Evolutionary conservation across 495 filamentous ascomycete genomes (phyloP).

Genomic region (Rhizodiscina lignyota): DNA sequence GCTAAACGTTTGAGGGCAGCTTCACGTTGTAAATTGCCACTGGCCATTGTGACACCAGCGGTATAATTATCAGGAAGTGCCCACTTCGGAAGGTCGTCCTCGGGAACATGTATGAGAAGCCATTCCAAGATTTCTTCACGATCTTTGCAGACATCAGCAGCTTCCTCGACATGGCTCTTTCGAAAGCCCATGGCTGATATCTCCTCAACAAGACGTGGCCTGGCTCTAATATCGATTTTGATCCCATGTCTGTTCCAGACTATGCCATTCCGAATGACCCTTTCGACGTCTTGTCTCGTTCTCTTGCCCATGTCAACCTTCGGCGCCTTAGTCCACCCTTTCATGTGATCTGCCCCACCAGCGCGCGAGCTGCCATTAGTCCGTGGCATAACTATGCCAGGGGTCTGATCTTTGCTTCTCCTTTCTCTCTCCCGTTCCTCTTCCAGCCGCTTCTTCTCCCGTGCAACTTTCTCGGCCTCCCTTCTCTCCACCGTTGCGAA

Average conservation of each 20-base stretch:
- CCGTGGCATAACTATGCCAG: constrained; percentile 2
- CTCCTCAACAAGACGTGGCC: constrained; percentile 49
- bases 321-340: constrained; percentile 69
- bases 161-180: constrained; percentile 76
- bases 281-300: constrained; percentile 61
- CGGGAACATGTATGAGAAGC: constrained; percentile 90
- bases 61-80: constrained; percentile 79
- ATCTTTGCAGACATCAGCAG: constrained; percentile 71
- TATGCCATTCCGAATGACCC: constrained; percentile 53
- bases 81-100: constrained; percentile 85
- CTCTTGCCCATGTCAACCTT: constrained; percentile 83
- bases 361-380: neutral
- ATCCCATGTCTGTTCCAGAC: constrained; percentile 75
- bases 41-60: constrained; percentile 70
- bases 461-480: constrained; percentile 51
- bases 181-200: constrained; percentile 65
- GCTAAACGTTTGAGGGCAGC: constrained; percentile 67
- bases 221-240: constrained; percentile 38
- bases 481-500: constrained; percentile 65
- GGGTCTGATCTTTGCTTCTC: constrained; percentile 10
- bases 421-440: constrained; percentile 21
- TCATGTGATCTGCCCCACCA: constrained; percentile 23
- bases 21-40: constrained; percentile 61
- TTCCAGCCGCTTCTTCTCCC: constrained; percentile 46
- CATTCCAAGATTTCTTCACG: constrained; percentile 84